A percentile compares a stretch with the other conserved stretches of the same genome.
phyloP scores from a whole-genome alignment of 2,329 filamentous ascomycete species.

The Colletotrichum musae region DNA sequence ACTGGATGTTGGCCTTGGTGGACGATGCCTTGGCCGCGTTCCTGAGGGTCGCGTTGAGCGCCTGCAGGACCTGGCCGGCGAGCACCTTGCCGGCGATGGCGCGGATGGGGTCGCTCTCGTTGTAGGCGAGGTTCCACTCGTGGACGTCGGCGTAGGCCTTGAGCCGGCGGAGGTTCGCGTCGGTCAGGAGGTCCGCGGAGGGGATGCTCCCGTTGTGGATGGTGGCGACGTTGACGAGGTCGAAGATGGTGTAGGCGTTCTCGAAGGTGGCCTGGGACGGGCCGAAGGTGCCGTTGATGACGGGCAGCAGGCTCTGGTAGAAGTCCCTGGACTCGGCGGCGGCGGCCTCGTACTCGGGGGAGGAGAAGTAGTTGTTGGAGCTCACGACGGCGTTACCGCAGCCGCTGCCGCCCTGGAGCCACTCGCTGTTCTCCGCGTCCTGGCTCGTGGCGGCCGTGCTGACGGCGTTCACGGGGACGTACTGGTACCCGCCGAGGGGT shows the following conservation, averaged over 20 bases:
- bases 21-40: constrained; percentile 58
- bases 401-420: constrained; percentile 71
- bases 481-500: constrained; percentile 86
- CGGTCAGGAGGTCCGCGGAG: constrained; percentile 71
- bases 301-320: constrained; percentile 67
- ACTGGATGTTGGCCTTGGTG: constrained; percentile 66
- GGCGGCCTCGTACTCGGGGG: constrained; percentile 60
- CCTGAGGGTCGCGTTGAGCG: constrained; percentile 65
- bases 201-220: constrained; percentile 75
- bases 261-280: constrained; percentile 65
- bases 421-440: constrained; percentile 69
- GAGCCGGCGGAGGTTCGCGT: constrained; percentile 72
- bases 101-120: constrained; percentile 76
- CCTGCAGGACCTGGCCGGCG: constrained; percentile 67
- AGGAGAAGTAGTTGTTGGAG: constrained; percentile 69
- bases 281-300: constrained; percentile 67
- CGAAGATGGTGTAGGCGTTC: constrained; percentile 75
- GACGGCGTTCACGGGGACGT: constrained; percentile 80
- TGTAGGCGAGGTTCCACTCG: constrained; percentile 88
- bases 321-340: constrained; percentile 71
- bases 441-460: constrained; percentile 66
- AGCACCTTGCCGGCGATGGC: constrained; percentile 72
- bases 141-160: constrained; percentile 82
- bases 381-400: constrained; percentile 69
- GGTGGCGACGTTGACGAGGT: constrained; percentile 71